Evolutionary conservation across 1,284 basidiomycete species (phyloP).

Genomic region (Pterula multifida): DNA sequence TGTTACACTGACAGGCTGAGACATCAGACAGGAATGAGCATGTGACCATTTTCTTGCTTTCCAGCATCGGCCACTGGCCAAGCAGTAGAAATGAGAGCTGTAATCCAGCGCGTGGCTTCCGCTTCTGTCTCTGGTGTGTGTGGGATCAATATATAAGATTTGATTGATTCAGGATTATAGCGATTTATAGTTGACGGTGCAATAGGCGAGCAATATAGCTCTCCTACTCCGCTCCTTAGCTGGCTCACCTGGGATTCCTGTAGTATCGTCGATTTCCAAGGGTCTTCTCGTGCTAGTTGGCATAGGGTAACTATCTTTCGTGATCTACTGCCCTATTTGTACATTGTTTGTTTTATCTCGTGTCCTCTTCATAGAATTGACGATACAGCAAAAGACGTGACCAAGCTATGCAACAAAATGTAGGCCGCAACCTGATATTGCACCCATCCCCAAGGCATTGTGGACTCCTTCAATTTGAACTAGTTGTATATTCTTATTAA

Average conservation of each 20-base stretch:
- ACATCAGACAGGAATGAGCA: conserved; percentile 13
- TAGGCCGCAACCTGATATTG: conserved; percentile 16
- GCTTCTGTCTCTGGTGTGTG: conserved; percentile 59
- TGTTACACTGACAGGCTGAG: conserved; percentile 42
- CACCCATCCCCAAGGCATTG: too few species aligned
- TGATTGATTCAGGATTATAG: not conserved
- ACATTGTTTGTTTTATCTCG: too few species aligned
- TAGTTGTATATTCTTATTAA: not conserved
- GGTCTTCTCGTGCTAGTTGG: conserved; percentile 85
- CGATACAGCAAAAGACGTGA: conserved; percentile 64
- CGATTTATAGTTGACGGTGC: not conserved
- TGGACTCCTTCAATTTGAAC: not conserved
- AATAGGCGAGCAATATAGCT: not conserved
- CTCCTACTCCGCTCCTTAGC: conserved; percentile 5
- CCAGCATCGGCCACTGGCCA: too few species aligned
- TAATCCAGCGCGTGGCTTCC: conserved; percentile 64
- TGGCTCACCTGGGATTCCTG: conserved; percentile 50
- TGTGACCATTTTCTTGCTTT: too few species aligned
- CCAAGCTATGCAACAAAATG: conserved; percentile 72
- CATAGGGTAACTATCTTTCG: conserved; percentile 47
- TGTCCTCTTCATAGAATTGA: conserved; percentile 18
- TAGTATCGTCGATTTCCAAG: conserved; percentile 68
- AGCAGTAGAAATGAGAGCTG: conserved; percentile 85
- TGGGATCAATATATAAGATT: conserved; percentile 8
- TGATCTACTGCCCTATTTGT: too few species aligned